These are phyloP conservation scores for Aureobasidium sp. DNA, from an alignment of 2,329 filamentous ascomycete genomes.

Conservation along the genomic window DNA sequence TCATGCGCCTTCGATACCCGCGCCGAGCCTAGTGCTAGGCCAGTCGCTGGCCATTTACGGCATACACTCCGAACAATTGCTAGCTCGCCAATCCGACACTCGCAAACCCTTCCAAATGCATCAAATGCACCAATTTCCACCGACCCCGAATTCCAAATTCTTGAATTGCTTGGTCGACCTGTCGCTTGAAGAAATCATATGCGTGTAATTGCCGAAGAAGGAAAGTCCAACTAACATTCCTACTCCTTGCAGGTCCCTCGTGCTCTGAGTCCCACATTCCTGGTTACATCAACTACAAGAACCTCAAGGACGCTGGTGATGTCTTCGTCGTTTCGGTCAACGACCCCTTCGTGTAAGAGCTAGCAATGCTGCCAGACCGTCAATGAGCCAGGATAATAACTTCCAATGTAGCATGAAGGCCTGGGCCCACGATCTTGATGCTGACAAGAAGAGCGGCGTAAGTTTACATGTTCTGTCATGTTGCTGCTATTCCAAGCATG, in stretches of 20 bases:
- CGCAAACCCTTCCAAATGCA: neutral
- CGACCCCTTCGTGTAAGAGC: conserved; percentile 75
- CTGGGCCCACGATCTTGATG: conserved; percentile 73
- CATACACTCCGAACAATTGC: neutral
- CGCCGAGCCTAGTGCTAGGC: neutral
- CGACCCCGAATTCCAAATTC: neutral
- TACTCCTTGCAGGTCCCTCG: conserved; percentile 40
- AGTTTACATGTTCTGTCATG: neutral
- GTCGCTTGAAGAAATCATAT: neutral
- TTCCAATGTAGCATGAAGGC: conserved; percentile 66
- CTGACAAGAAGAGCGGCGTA: conserved; percentile 58
- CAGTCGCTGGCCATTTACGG: neutral
- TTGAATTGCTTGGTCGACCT: neutral
- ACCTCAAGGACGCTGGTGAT: conserved; percentile 70
- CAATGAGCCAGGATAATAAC: neutral
- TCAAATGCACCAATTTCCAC: neutral
- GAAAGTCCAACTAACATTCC: neutral
- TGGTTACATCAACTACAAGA: conserved; percentile 73
- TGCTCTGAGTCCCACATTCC: conserved; percentile 71
- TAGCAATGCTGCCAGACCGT: neutral
- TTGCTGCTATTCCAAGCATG: conserved; percentile 26
- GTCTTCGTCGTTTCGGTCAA: conserved; percentile 92
- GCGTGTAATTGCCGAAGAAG: neutral
- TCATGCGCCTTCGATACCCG: neutral
- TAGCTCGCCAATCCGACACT: too few species aligned